phyloP scores from a whole-genome alignment of 768 basidiomycete genomes.

The Xerocomus potaroensis region DNA sequence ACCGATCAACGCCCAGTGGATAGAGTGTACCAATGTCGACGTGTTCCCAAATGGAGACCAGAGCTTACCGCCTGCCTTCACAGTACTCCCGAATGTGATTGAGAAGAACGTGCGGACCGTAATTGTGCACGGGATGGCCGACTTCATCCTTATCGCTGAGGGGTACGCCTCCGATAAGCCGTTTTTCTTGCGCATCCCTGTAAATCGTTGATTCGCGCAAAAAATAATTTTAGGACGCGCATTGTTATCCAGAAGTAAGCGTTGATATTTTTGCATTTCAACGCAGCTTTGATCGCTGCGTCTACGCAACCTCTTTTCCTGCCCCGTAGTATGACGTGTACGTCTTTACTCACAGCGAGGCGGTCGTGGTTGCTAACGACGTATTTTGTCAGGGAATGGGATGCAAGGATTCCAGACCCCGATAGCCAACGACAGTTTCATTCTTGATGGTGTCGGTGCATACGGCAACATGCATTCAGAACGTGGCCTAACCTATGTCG shows the following conservation, averaged over 20 bases:
- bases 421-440: slow-evolving; percentile 59
- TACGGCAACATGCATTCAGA: slow-evolving; percentile 63
- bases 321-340: slow-evolving; percentile 38
- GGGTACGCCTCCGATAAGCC: slow-evolving; percentile 55
- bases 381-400: slow-evolving; percentile 44
- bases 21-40: slow-evolving; percentile 53
- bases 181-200: too few species aligned
- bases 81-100: slow-evolving; percentile 69
- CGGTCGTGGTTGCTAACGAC: slow-evolving; percentile 27
- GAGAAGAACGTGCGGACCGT: slow-evolving; percentile 68
- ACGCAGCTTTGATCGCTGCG: background rate
- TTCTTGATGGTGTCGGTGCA: slow-evolving; percentile 67
- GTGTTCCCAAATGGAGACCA: slow-evolving; percentile 62
- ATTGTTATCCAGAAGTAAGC: slow-evolving; percentile 64
- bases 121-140: slow-evolving; percentile 68
- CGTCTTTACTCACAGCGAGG: slow-evolving; percentile 15
- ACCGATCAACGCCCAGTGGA: slow-evolving; percentile 55
- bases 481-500: slow-evolving; percentile 62
- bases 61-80: slow-evolving; percentile 59
- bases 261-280: background rate
- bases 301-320: too few species aligned
- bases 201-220: slow-evolving; percentile 9
- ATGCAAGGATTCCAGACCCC: slow-evolving; percentile 72
- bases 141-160: slow-evolving; percentile 70
- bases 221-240: slow-evolving; percentile 38